Evolutionary conservation across 345 rosid species (phyloP).

Genomic region (Dovyalis caffra): DNA sequence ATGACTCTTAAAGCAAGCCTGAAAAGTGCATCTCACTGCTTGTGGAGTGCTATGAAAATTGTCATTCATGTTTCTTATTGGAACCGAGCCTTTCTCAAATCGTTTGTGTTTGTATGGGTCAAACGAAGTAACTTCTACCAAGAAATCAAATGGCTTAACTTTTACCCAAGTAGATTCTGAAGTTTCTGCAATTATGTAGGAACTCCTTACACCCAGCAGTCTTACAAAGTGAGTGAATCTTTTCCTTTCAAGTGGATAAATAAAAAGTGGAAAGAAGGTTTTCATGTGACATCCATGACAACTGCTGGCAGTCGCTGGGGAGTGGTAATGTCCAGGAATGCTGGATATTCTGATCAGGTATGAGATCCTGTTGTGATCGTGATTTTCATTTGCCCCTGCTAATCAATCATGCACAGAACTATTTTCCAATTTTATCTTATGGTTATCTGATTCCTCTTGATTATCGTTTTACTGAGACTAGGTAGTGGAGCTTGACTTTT

Average conservation of each 20-base stretch:
- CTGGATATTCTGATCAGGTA: slow-evolving; percentile 37
- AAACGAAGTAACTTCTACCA: background rate
- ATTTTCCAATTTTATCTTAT: background rate
- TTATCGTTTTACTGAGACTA: slow-evolving; percentile 11
- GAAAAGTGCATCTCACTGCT: background rate
- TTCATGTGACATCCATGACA: slow-evolving; percentile 96
- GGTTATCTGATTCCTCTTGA: background rate
- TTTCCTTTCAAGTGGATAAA: slow-evolving; percentile 98
- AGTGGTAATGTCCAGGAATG: slow-evolving; percentile 40
- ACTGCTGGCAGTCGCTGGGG: slow-evolving; percentile 64
- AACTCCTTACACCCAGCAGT: slow-evolving; percentile 93
- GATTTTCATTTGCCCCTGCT: background rate
- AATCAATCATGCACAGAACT: background rate
- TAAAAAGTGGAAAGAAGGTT: slow-evolving; percentile 99
- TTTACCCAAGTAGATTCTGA: slow-evolving; percentile 5
- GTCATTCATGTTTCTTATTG: background rate
- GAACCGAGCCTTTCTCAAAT: background rate
- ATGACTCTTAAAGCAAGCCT: background rate
- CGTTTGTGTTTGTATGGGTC: no score
- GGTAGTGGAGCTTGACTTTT: slow-evolving; percentile 37
- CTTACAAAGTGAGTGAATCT: slow-evolving; percentile 96
- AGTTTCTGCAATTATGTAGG: slow-evolving; percentile 44
- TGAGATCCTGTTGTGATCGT: background rate
- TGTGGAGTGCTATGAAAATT: background rate
- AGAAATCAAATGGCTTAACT: background rate